Conservation (phyloP, 257 asterid genomes). For the Jasminum sambac region DNA sequence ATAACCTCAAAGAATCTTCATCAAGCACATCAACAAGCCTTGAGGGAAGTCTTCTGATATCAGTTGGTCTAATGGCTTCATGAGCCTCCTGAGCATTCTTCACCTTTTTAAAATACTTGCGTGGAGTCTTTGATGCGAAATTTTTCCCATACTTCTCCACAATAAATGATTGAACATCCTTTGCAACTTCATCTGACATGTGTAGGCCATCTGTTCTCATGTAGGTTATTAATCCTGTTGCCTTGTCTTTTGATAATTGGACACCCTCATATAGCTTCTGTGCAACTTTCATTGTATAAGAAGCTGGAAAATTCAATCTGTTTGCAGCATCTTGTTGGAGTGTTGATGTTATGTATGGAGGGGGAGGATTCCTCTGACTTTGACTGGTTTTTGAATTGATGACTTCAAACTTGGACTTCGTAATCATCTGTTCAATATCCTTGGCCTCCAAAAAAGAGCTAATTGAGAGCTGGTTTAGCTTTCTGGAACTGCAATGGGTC, state of each 20-base stretch:
- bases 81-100: conserved; percentile 98
- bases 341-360: conserved; percentile 83
- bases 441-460: conserved; percentile 59
- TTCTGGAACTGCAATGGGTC: conserved; percentile 56
- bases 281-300: conserved; percentile 82
- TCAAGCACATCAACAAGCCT: conserved; percentile 70
- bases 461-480: conserved; percentile 60
- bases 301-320: conserved; percentile 67
- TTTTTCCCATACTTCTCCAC: conserved; percentile 61
- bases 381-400: conserved; percentile 53
- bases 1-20: conserved; percentile 75
- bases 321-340: conserved; percentile 98
- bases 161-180: conserved; percentile 64
- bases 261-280: conserved; percentile 93
- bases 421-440: conserved; percentile 53
- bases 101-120: conserved; percentile 81
- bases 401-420: conserved; percentile 53
- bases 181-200: conserved; percentile 80
- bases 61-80: conserved; percentile 96
- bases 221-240: conserved; percentile 83
- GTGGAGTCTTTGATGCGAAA: conserved; percentile 59
- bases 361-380: conserved; percentile 63
- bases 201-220: conserved; percentile 94
- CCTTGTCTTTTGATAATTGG: conserved; percentile 62
- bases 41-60: conserved; percentile 73